Evolutionary conservation across 73 alveolate species (phyloP).

Genomic region (Durusdinium trenchii): DNA sequence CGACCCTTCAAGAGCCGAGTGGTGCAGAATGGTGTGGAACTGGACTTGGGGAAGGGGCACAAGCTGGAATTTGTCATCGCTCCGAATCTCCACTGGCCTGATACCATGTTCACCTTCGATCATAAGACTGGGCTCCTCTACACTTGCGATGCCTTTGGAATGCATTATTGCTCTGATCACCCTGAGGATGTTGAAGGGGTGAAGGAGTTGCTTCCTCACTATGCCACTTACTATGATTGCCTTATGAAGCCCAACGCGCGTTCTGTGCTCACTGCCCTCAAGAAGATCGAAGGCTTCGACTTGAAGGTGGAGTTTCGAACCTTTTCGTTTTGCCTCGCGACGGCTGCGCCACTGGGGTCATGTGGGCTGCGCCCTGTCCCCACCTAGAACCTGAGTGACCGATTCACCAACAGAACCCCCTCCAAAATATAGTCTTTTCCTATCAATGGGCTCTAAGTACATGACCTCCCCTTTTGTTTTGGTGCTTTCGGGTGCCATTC

Average conservation of each 20-base stretch:
- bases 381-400: background rate
- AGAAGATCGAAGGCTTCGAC: conserved; percentile 50
- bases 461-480: background rate
- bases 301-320: conserved; percentile 4
- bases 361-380: background rate
- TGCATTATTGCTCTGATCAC: conserved; percentile 88
- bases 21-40: conserved; percentile 68
- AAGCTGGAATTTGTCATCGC: conserved; percentile 86
- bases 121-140: conserved; percentile 64
- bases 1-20: conserved; percentile 49
- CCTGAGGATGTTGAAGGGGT: conserved; percentile 68
- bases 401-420: background rate
- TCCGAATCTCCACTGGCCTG: conserved; percentile 94
- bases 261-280: conserved; percentile 78
- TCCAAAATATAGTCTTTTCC: background rate
- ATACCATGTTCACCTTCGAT: conserved; percentile 92
- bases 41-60: conserved; percentile 87
- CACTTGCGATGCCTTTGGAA: conserved; percentile 94
- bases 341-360: too few species aligned
- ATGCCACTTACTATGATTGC: conserved; percentile 84
- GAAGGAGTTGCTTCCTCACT: conserved; percentile 78
- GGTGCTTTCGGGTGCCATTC: background rate
- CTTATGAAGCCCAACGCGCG: conserved; percentile 95
- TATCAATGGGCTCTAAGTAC: too few species aligned
- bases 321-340: background rate